Percentiles rank a stretch among this genome's conserved stretches.
These are phyloP conservation scores for Cyanidium caldarium DNA, from an alignment of 23 red algal species.

Conservation along the genomic window DNA sequence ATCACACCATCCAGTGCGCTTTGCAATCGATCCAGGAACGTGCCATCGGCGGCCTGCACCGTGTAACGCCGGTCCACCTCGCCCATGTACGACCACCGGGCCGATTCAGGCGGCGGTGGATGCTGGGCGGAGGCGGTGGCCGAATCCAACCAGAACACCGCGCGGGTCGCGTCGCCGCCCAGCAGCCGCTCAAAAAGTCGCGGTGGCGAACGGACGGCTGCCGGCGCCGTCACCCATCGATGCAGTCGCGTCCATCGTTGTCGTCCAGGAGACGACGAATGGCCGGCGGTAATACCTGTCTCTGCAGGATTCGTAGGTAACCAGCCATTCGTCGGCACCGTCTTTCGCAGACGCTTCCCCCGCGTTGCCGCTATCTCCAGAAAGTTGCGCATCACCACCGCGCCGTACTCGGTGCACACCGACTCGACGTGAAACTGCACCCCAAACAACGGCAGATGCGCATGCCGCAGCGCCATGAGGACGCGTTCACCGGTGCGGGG, in stretches of 20 bases:
- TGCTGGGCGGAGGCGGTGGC: not conserved
- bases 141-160: not conserved
- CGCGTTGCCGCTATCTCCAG: conserved; percentile 1
- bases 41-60: not conserved
- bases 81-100: not conserved
- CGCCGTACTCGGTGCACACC: conserved; percentile 33
- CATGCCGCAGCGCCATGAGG: conserved; percentile 76
- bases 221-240: not conserved
- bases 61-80: not conserved
- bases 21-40: not conserved
- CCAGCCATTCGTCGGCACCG: not conserved
- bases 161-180: not conserved
- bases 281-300: not conserved
- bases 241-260: not conserved
- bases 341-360: not conserved
- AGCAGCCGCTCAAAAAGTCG: not conserved
- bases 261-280: not conserved
- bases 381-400: conserved; percentile 38
- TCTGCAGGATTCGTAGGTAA: not conserved
- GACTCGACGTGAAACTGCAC: conserved; percentile 96
- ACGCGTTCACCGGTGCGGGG: not conserved
- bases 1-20: not conserved
- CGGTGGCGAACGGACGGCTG: not conserved
- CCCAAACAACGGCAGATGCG: conserved; percentile 38
- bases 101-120: not conserved